These are phyloP conservation scores for Metschnikowia hibisci DNA, from an alignment of 805 yeast species.

Conservation along the genomic window DNA sequence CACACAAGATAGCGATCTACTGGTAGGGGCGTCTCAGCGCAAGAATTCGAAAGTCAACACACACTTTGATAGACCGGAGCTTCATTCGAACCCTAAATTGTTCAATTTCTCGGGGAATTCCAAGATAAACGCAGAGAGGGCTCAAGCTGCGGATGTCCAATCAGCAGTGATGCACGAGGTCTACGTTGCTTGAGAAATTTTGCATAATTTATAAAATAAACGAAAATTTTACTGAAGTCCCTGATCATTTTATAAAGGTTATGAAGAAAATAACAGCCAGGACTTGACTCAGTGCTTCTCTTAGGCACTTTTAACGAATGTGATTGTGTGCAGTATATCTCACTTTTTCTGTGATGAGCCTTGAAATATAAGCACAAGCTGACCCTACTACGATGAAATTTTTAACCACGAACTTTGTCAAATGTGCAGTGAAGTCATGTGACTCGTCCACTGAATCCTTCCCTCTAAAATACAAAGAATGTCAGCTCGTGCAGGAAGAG, in stretches of 20 bases:
- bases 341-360: conserved; percentile 6
- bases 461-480: conserved; percentile 68
- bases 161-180: not conserved
- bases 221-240: too few species aligned
- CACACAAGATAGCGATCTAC: not conserved
- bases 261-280: not conserved
- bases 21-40: not conserved
- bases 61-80: not conserved
- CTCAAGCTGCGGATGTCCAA: not conserved
- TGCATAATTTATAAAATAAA: not conserved
- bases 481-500: conserved; percentile 71
- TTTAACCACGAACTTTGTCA: conserved; percentile 92
- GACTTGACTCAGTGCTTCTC: not conserved
- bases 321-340: not conserved
- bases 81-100: not conserved
- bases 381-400: conserved; percentile 61
- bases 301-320: not conserved
- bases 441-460: conserved; percentile 70
- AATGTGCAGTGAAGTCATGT: conserved; percentile 84
- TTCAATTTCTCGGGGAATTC: not conserved
- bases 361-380: not conserved
- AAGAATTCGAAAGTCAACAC: not conserved
- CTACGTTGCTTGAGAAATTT: not conserved
- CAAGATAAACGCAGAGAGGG: not conserved
- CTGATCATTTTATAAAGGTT: not conserved